phyloP scores from a whole-genome alignment of 2,329 filamentous ascomycete species.

The Corynespora cassiicola region DNA sequence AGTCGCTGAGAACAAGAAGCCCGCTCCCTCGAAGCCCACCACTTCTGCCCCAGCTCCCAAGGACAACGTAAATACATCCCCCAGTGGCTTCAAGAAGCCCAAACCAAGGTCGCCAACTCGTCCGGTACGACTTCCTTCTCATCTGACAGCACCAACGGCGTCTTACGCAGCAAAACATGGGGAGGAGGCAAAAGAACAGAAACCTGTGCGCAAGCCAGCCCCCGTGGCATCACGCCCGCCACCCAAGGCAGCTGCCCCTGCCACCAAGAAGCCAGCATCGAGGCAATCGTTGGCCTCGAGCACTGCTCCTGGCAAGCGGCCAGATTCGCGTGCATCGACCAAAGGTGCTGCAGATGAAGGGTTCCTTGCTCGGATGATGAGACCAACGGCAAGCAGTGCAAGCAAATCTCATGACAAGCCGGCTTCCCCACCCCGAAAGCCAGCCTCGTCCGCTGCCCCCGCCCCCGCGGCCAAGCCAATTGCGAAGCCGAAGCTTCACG shows the following conservation, averaged over 20 bases:
- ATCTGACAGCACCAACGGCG: conserved; percentile 73
- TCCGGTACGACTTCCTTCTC: conserved; percentile 70
- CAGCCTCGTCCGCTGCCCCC: conserved; percentile 17
- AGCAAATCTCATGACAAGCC: conserved; percentile 72
- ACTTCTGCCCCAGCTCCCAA: conserved; percentile 24
- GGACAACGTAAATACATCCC: conserved; percentile 25
- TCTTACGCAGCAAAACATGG: conserved; percentile 70
- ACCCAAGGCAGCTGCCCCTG: conserved; percentile 33
- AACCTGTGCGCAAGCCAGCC: conserved; percentile 48
- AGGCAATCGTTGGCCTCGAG: conserved; percentile 45
- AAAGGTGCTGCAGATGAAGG: conserved; percentile 68
- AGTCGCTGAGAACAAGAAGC: conserved; percentile 33
- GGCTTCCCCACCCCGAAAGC: conserved; percentile 44
- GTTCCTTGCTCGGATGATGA: conserved; percentile 83
- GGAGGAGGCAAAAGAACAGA: conserved; percentile 43
- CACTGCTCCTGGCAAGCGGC: conserved; percentile 54
- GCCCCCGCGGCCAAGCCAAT: no score
- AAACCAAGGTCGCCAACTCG: conserved; percentile 68
- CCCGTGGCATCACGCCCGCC: conserved; percentile 43
- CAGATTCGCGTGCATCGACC: conserved; percentile 55
- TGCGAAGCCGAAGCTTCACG: conserved; percentile 31
- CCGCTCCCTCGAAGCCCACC: conserved; percentile 19
- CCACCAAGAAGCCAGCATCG: conserved; percentile 35
- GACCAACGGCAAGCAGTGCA: conserved; percentile 73
- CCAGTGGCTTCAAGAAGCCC: conserved; percentile 46